Base-by-base conservation (phyloP, 2,329 filamentous ascomycete genomes). In the Cladosporium phlei region DNA sequence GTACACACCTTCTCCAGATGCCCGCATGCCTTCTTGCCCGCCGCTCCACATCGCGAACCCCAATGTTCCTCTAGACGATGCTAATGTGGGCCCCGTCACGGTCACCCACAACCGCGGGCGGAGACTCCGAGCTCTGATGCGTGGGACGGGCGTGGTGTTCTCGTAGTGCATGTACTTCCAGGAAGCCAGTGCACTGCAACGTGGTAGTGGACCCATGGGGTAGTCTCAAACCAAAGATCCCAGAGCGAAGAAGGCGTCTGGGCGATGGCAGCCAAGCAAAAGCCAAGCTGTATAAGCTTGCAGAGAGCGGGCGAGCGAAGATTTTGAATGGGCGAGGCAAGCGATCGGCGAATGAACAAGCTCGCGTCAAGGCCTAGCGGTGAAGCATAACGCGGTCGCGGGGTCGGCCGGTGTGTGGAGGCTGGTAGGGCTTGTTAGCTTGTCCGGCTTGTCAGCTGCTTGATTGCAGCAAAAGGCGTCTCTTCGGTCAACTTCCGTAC, bases 1-100 rank as follows among this genome's bases (percentile, higher is more conserved):
- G 14, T 43, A 20, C 37, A 43, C 39, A 17, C 25, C 37, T 33
- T 43, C 39, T 43, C 39, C 39, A 43, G 39, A 34, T n/a, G n/a
- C n/a, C n/a, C n/a, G n/a, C n/a, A n/a, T n/a, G n/a, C n/a, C 17
- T 11, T 10, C 28, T 17, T 16, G 17, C 42, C 21, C 22, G 22
- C 25, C n/a, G 32, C 42, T 45, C 42, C 42, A 45, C 42, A 45
- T 22, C 30, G 20, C 12, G 27, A 22, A 44, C 27, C 32, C 42
- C 42, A 45, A 17, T 19, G 16, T 45, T 16, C 32, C 42, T n/a
- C n/a, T n/a, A n/a, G n/a, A n/a, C n/a, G n/a, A n/a, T n/a, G n/a
- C n/a, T n/a, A n/a, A n/a, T n/a, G n/a, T n/a, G n/a, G n/a, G n/a
- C 42, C 42, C 20, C 17, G 16, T 17, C 29, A 33, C 11, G 10